Evolutionary conservation across 352 stramenopile genomes (phyloP).

Genomic region (Plasmopara halstedii): DNA sequence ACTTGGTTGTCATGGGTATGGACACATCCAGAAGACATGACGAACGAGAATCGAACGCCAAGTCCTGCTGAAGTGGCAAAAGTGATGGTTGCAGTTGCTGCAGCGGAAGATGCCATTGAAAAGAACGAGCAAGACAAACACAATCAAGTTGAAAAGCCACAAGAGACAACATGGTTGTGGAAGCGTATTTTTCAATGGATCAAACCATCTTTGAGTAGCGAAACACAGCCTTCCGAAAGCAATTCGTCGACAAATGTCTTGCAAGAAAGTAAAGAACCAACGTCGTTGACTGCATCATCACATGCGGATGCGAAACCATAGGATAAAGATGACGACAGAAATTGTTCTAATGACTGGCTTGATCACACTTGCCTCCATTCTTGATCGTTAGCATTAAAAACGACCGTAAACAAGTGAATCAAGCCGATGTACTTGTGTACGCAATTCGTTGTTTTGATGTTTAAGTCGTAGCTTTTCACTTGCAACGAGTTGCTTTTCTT

Average conservation of each 20-base stretch:
- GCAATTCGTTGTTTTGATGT: conserved; percentile 64
- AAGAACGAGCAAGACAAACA: conserved; percentile 9
- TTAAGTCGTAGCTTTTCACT: conserved; percentile 51
- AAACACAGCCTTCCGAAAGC: too few species aligned
- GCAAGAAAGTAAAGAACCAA: too few species aligned
- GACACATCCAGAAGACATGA: conserved; percentile 20
- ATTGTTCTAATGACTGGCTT: too few species aligned
- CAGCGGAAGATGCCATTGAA: conserved; percentile 24
- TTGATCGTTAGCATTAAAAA: conserved; percentile 29
- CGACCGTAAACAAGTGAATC: conserved; percentile 70
- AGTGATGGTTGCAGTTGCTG: conserved; percentile 24
- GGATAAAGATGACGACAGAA: too few species aligned
- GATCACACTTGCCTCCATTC: too few species aligned
- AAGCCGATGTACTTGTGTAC: conserved; percentile 63
- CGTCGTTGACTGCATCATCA: conserved; percentile 9
- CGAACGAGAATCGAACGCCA: conserved; percentile 4
- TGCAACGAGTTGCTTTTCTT: conserved; percentile 57
- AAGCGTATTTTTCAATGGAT: not conserved
- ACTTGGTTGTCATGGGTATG: conserved; percentile 74
- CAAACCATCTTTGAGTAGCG: not conserved
- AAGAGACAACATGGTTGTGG: not conserved
- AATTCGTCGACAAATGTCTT: too few species aligned
- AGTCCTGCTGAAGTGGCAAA: conserved; percentile 20
- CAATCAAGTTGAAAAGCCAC: not conserved
- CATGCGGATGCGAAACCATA: conserved; percentile 8